phyloP scores from a whole-genome alignment of 2,329 filamentous ascomycete genomes.

The Rhinocladiella mackenziei region DNA sequence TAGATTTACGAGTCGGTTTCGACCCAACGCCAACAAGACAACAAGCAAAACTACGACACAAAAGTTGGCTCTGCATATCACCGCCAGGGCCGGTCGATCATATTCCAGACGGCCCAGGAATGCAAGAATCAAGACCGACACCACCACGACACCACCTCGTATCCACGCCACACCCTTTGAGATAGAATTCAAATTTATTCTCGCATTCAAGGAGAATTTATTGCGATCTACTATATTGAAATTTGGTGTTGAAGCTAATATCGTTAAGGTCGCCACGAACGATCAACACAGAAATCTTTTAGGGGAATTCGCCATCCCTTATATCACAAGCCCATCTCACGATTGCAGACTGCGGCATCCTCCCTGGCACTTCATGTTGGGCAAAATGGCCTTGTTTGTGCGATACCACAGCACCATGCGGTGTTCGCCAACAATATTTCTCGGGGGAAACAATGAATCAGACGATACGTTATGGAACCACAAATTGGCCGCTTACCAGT shows the following conservation, averaged over 20 bases:
- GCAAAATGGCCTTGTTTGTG: constrained; percentile 7
- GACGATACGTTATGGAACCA: constrained; percentile 22
- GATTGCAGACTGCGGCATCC: constrained; percentile 14
- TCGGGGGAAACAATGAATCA: constrained; percentile 8
- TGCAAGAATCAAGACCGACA: not conserved
- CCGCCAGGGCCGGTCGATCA: too few relatives aligned
- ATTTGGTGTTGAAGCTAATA: constrained; percentile 12
- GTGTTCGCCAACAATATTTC: constrained; percentile 4
- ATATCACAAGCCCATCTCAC: constrained; percentile 4
- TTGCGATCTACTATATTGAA: constrained; percentile 9
- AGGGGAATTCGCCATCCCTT: not conserved
- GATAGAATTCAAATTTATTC: constrained; percentile 22
- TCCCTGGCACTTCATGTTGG: constrained; percentile 22
- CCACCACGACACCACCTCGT: not conserved
- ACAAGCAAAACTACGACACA: too few relatives aligned
- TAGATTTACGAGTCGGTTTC: too few relatives aligned
- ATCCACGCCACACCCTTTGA: constrained; percentile 17
- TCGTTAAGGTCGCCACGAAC: constrained; percentile 9
- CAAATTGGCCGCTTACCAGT: constrained; percentile 25
- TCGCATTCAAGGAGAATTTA: constrained; percentile 19
- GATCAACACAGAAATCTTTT: constrained; percentile 13
- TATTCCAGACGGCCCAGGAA: not conserved
- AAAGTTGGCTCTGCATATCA: too few relatives aligned
- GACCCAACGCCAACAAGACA: too few relatives aligned
- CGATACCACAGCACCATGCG: constrained; percentile 1